These are phyloP conservation scores for Nymphaea colorata DNA, from an alignment of 164 flowering plant species.

Conservation along the genomic window DNA sequence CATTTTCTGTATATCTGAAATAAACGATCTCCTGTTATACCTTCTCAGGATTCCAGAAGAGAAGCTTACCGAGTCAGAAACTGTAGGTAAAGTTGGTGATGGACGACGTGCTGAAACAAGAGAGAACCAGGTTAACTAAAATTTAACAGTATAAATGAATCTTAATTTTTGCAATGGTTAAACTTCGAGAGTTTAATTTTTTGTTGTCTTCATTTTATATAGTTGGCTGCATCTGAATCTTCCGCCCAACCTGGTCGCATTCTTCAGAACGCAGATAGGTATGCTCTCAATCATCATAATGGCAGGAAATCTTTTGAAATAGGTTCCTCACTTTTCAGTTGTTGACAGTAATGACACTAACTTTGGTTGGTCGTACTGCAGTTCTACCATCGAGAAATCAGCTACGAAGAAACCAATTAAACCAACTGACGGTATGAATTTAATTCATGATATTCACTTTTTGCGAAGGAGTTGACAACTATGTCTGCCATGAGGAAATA, in stretches of 20 bases:
- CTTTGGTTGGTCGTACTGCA: background rate
- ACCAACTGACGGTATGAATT: background rate
- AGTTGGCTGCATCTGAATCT: background rate
- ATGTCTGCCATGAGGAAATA: background rate
- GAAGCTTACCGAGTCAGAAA: background rate
- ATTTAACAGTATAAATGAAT: no score
- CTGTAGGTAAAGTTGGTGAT: no score
- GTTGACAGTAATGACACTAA: background rate
- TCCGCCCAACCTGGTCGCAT: background rate
- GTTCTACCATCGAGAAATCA: background rate
- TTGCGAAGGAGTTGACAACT: background rate
- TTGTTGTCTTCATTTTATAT: background rate
- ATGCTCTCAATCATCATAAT: background rate
- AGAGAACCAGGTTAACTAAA: no score
- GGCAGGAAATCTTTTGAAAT: background rate
- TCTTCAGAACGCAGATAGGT: background rate
- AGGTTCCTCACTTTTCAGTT: background rate
- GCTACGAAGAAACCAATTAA: background rate
- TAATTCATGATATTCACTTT: background rate
- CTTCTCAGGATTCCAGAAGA: background rate
- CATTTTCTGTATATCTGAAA: background rate
- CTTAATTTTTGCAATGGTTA: no score
- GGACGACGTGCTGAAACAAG: background rate
- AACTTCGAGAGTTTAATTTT: background rate
- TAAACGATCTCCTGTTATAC: background rate